Conservation (phyloP, 257 asterid genomes). For the Nicotiana tomentosiformis region DNA sequence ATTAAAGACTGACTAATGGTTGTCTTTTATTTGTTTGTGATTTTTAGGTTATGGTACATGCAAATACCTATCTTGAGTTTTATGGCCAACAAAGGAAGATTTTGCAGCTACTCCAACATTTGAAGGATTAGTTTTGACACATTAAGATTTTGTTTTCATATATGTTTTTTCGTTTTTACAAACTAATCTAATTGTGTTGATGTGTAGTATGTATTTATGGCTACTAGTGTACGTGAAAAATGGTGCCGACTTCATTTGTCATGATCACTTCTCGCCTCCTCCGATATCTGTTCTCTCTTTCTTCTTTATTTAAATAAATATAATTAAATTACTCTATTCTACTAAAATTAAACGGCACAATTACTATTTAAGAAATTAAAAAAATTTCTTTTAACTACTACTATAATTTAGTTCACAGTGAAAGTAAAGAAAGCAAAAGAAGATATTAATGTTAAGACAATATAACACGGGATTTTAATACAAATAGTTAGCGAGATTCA, state of each 20-base stretch:
- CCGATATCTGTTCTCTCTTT: too few species aligned
- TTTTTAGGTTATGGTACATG: slow-evolving; percentile 56
- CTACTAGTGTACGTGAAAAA: background rate
- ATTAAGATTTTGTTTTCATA: background rate
- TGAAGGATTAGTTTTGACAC: background rate
- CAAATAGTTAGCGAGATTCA: too few species aligned
- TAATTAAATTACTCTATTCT: background rate
- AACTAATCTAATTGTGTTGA: background rate
- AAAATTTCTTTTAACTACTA: too few species aligned
- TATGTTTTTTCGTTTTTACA: background rate
- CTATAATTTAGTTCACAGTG: too few species aligned
- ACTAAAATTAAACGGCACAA: background rate
- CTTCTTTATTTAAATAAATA: too few species aligned
- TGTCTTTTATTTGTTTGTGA: background rate
- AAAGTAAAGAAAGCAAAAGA: too few species aligned
- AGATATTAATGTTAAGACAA: too few species aligned
- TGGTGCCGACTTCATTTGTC: background rate
- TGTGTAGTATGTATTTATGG: background rate
- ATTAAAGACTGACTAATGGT: background rate
- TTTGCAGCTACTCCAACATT: slow-evolving; percentile 1
- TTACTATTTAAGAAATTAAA: too few species aligned
- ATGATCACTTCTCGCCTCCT: background rate
- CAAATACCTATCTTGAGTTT: slow-evolving; percentile 24
- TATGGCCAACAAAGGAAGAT: background rate
- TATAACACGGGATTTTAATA: too few species aligned